Evolutionary conservation across 2,329 filamentous ascomycete genomes (phyloP).

Genomic region (Sporothrix brasiliensis): DNA sequence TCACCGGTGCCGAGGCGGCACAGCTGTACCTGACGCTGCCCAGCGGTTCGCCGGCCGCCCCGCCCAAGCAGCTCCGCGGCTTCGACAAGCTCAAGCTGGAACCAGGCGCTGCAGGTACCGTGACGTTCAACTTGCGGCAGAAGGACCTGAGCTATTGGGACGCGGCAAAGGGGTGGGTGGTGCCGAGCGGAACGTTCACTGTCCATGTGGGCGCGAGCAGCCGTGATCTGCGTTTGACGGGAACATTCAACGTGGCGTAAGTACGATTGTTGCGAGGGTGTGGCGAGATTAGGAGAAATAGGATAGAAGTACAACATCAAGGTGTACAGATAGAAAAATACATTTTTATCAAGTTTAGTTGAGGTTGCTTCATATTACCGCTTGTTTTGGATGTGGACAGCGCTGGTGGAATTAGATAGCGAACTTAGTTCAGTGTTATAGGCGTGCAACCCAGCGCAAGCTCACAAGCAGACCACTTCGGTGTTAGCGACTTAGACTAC

Average conservation of each 20-base stretch:
- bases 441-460: too few relatives aligned
- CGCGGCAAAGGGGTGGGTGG: slow-evolving; percentile 61
- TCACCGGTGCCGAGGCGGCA: slow-evolving; percentile 65
- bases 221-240: slow-evolving; percentile 50
- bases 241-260: slow-evolving; percentile 38
- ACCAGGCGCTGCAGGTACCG: slow-evolving; percentile 51
- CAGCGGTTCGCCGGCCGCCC: slow-evolving; percentile 44
- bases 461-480: too few relatives aligned
- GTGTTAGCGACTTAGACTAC: too few relatives aligned
- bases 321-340: neutral
- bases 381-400: neutral
- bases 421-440: too few relatives aligned
- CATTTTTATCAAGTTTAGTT: neutral
- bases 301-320: neutral
- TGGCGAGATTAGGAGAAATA: neutral
- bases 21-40: slow-evolving; percentile 61
- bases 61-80: slow-evolving; percentile 59
- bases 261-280: too few relatives aligned
- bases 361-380: too few relatives aligned
- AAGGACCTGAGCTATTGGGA: slow-evolving; percentile 70
- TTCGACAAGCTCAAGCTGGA: slow-evolving; percentile 62
- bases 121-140: slow-evolving; percentile 57
- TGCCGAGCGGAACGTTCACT: slow-evolving; percentile 51
- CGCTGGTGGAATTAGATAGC: too few relatives aligned
- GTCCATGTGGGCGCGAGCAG: slow-evolving; percentile 53